Conservation (phyloP, 441 rosid genomes). For the Breynia disticha region DNA sequence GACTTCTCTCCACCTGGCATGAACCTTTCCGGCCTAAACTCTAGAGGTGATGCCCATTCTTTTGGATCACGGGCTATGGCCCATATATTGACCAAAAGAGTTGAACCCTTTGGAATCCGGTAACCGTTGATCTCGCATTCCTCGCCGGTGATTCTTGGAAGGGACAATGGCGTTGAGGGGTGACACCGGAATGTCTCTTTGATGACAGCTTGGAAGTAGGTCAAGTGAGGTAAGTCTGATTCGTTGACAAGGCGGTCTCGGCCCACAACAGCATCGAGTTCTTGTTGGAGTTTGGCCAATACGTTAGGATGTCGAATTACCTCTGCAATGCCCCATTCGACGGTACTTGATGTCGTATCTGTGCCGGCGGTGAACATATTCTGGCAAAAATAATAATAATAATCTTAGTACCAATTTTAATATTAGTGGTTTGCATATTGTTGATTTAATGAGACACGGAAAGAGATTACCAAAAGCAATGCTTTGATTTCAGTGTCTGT, state of each 20-base stretch:
- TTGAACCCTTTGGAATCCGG: conserved; percentile 37
- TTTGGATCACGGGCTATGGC: conserved; percentile 49
- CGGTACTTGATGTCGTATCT: conserved; percentile 43
- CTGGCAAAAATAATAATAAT: conserved; percentile 13
- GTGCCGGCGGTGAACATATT: conserved; percentile 53
- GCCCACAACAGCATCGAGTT: conserved; percentile 54
- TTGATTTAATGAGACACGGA: no score
- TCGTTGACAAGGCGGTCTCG: conserved; percentile 38
- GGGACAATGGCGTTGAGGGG: conserved; percentile 44
- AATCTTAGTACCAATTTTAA: not conserved
- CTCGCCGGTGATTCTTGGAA: conserved; percentile 35
- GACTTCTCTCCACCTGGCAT: conserved; percentile 51
- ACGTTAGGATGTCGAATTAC: conserved; percentile 38
- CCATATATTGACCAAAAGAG: conserved; percentile 37
- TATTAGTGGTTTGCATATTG: no score
- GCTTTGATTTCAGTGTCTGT: conserved; percentile 45
- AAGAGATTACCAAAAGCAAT: conserved; percentile 24
- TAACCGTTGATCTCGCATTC: conserved; percentile 41
- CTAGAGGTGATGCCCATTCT: conserved; percentile 31
- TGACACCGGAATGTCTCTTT: conserved; percentile 59
- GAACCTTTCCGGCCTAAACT: conserved; percentile 40
- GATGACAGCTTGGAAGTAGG: conserved; percentile 54
- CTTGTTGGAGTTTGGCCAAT: conserved; percentile 30
- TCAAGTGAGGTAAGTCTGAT: conserved; percentile 33
- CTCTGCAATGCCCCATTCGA: conserved; percentile 45